Evolutionary conservation across 2,329 filamentous ascomycete genomes (phyloP).

Genomic region (Polytolypa hystricis): DNA sequence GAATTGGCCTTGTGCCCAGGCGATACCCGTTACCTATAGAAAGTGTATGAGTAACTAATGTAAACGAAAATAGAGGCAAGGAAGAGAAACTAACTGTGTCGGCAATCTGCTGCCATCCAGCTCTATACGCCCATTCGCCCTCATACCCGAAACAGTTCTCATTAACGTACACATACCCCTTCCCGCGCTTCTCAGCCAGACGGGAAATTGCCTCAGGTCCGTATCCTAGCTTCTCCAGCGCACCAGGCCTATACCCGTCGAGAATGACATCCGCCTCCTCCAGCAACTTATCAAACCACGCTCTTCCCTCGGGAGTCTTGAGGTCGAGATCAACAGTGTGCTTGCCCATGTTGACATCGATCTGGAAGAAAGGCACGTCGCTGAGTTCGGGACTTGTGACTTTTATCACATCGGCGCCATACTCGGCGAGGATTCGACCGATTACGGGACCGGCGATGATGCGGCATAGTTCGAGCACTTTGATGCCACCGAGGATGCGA

Average conservation of each 20-base stretch:
- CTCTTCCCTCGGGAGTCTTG: slow-evolving; percentile 43
- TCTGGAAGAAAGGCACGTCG: slow-evolving; percentile 61
- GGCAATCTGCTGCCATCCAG: slow-evolving; percentile 63
- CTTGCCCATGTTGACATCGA: slow-evolving; percentile 63
- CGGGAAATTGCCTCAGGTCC: too few relatives aligned
- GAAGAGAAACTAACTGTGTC: slow-evolving; percentile 45
- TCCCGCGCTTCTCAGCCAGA: too few relatives aligned
- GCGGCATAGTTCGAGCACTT: slow-evolving; percentile 63
- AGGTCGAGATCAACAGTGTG: slow-evolving; percentile 54
- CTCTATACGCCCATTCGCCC: slow-evolving; percentile 48
- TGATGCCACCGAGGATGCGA: slow-evolving; percentile 53
- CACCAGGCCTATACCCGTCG: slow-evolving; percentile 59
- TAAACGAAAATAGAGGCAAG: not conserved
- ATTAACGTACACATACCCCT: too few relatives aligned
- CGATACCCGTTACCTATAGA: slow-evolving; percentile 30
- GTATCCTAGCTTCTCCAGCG: slow-evolving; percentile 53
- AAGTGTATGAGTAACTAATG: not conserved
- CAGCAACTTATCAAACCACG: slow-evolving; percentile 48
- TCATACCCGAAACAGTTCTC: too few relatives aligned
- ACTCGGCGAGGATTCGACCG: slow-evolving; percentile 59
- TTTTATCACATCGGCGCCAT: slow-evolving; percentile 64
- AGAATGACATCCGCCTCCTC: slow-evolving; percentile 54
- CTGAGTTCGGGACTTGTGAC: slow-evolving; percentile 57
- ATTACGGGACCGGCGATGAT: slow-evolving; percentile 68
- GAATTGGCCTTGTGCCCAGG: slow-evolving; percentile 33